phyloP scores from a whole-genome alignment of 164 flowering plant genomes.

The Akebia trifoliata region DNA sequence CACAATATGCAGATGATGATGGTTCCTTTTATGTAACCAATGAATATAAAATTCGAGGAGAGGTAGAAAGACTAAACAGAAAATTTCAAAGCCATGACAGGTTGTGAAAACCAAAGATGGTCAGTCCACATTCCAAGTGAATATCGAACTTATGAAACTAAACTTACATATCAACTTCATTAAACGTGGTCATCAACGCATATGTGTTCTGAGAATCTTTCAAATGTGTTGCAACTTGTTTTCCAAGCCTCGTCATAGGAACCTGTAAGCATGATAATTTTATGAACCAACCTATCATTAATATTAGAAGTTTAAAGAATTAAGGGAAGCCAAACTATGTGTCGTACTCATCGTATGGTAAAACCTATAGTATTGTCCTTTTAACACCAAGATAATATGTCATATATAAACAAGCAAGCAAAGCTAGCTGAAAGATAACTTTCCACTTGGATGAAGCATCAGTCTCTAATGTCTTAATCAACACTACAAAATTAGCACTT shows the following conservation, averaged over 20 bases:
- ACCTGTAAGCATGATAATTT: constrained; percentile 21
- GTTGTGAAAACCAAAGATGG: no score
- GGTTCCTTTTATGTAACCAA: no score
- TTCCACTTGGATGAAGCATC: no score
- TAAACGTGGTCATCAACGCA: constrained; percentile 44
- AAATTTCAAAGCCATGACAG: background rate
- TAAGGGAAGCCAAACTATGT: background rate
- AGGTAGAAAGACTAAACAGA: no score
- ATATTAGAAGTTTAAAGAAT: no score
- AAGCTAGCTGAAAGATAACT: no score
- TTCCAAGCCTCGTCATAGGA: constrained; percentile 49
- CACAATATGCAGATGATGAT: background rate
- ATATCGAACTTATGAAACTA: background rate
- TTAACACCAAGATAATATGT: no score
- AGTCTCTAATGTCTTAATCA: no score
- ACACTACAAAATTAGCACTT: no score
- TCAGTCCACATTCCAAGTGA: background rate
- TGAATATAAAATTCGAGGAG: no score
- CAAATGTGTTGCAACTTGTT: constrained; percentile 43
- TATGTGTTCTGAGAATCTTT: constrained; percentile 48
- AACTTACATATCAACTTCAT: constrained; percentile 46
- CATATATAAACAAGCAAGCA: no score
- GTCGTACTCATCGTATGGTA: constrained; percentile 78
- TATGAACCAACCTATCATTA: background rate
- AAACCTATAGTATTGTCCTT: no score